phyloP scores from a whole-genome alignment of 2,329 filamentous ascomycete species.

The Dothistroma pini region DNA sequence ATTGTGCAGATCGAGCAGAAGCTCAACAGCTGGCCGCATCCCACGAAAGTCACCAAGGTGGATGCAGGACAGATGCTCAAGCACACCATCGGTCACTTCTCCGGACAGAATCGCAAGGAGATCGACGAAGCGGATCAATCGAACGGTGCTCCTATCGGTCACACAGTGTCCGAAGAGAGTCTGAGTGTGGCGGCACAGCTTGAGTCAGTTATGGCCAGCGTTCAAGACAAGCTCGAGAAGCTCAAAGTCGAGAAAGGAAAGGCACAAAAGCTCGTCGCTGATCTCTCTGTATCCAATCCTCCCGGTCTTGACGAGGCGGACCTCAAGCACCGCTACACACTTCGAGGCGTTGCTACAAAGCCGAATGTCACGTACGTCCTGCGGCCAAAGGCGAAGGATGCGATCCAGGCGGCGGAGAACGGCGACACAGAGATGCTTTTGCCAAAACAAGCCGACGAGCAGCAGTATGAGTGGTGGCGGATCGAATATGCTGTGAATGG shows the following conservation, averaged over 20 bases:
- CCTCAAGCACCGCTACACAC: conserved; percentile 50
- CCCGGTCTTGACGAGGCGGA: conserved; percentile 22
- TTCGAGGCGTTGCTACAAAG: conserved; percentile 57
- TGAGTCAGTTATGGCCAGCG: conserved; percentile 34
- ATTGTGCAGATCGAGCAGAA: conserved; percentile 37
- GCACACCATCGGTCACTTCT: conserved; percentile 33
- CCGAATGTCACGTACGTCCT: conserved; percentile 57
- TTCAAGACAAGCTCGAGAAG: conserved; percentile 31
- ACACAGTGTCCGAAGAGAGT: conserved; percentile 8
- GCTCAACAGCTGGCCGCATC: conserved; percentile 37
- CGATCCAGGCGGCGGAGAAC: conserved; percentile 2
- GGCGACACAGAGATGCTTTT: neutral
- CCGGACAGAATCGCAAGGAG: conserved; percentile 26
- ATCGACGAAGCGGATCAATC: conserved; percentile 22
- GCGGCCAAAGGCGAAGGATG: conserved; percentile 13
- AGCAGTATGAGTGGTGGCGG: conserved; percentile 54
- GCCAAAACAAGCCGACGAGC: conserved; percentile 28
- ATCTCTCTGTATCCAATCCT: conserved; percentile 27
- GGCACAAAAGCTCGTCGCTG: conserved; percentile 28
- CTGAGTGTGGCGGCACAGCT: conserved; percentile 30
- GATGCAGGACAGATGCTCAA: conserved; percentile 39
- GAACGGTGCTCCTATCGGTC: conserved; percentile 18
- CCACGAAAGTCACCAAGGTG: conserved; percentile 30
- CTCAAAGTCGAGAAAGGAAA: conserved; percentile 32
- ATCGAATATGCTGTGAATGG: conserved; percentile 48